A percentile compares a stretch with the other conserved stretches of the same genome.
Conservation (phyloP, 2,329 filamentous ascomycete genomes). For the Anisogramma anomala region DNA sequence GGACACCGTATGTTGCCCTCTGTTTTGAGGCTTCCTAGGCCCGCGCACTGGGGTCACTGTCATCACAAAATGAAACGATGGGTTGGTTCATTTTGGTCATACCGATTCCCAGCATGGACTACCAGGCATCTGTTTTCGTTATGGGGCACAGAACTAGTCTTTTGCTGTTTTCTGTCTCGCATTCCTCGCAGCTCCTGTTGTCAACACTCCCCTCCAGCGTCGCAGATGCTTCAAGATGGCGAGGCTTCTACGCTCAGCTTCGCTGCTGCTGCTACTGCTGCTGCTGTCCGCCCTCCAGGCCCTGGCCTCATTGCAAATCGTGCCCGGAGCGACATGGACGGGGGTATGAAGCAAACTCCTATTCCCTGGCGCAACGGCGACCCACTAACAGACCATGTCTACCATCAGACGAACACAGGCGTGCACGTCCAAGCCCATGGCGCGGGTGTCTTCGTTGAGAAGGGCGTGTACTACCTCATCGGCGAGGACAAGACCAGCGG, state of each 20-base stretch:
- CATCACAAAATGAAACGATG: too few species aligned
- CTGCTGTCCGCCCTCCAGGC: conserved; percentile 16
- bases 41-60: too few species aligned
- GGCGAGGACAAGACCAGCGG: conserved; percentile 59
- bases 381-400: not conserved
- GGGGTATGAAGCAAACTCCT: conserved; percentile 13
- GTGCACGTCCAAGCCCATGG: conserved; percentile 57
- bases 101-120: too few species aligned
- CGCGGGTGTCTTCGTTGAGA: conserved; percentile 48
- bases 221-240: conserved; percentile 10
- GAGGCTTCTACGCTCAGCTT: conserved; percentile 6
- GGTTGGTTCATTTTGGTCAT: too few species aligned
- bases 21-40: too few species aligned
- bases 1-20: too few species aligned
- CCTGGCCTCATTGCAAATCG: conserved; percentile 20
- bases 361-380: not conserved
- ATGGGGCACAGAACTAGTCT: too few species aligned
- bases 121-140: too few species aligned
- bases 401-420: conserved; percentile 16
- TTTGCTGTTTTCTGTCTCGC: too few species aligned
- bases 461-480: conserved; percentile 52
- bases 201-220: too few species aligned
- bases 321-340: conserved; percentile 22
- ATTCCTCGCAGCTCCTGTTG: too few species aligned
- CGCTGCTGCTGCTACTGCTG: conserved; percentile 19